Base-by-base conservation (phyloP, 495 filamentous ascomycete species). In the Haplographium delicatum region DNA sequence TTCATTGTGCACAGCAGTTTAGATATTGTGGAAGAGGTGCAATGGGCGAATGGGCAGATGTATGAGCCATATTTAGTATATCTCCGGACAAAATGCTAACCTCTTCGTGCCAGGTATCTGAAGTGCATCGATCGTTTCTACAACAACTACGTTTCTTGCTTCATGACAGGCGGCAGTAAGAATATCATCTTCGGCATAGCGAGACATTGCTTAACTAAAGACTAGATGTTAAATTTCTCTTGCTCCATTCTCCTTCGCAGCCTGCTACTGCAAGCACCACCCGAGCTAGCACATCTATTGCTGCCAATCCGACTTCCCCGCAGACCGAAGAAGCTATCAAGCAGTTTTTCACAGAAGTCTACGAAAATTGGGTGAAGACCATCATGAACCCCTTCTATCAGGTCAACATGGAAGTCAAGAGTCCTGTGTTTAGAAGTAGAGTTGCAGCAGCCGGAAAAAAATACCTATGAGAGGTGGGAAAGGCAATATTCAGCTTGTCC, bases 371-470 rank as follows among this genome's bases (percentile, higher is more conserved):
- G 79, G 76, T 95, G 38, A 98, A 98, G 76, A 86, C 88, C n/a
- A 79, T 90, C 31, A 96, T 98, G 93, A 95, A 80, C 65, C 93
- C 93, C 27, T 98, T 98, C 68, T 95, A 94, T 68, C 70, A 76
- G 45, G 75, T 82, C 39, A 87, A 91, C 60, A 85, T 85, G 79
- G 80, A 84, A 64, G 82, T 98, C 26, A 78, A 73, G 65, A 96
- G 89, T 65, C 81, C 87, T 0, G 81, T 96, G 2, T 98, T 98
- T 64, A 74, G 88, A 61, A 64, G 71, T 31, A 80, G 85, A 67
- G 88, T 98, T 2, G 80, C 78, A 9, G 86, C 86, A 25, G 91
- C 89, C 6, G 93, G 88, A 67, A 89, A 85, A 74, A 98, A 97
- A 68, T 97, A 93, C 69, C 65, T 98, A 44, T 96, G 53, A 62